Conservation (phyloP, 257 asterid genomes). For the Handroanthus guayacan region DNA sequence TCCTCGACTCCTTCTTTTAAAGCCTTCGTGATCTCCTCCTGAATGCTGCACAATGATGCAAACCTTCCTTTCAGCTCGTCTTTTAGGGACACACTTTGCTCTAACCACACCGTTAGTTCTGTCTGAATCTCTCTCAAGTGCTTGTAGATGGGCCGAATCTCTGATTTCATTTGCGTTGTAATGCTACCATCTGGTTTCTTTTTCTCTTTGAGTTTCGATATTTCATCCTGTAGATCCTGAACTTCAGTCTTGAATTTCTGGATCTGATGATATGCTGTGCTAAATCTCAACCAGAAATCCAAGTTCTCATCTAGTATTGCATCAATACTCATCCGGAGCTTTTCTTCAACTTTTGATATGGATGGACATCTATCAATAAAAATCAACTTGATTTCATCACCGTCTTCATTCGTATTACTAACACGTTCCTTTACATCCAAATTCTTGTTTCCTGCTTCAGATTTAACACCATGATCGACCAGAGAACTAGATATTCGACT, state of each 20-base stretch:
- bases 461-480: background rate
- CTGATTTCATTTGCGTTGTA: constrained; percentile 48
- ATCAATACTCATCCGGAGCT: constrained; percentile 56
- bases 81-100: constrained; percentile 47
- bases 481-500: background rate
- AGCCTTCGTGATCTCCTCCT: constrained; percentile 57
- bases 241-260: constrained; percentile 62
- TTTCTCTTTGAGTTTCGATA: constrained; percentile 43
- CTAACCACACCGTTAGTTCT: constrained; percentile 54
- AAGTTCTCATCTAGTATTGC: constrained; percentile 58
- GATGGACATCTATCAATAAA: constrained; percentile 39
- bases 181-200: constrained; percentile 39
- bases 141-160: constrained; percentile 57
- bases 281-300: constrained; percentile 75
- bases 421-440: constrained; percentile 17
- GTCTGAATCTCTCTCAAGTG: constrained; percentile 61
- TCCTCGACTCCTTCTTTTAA: constrained; percentile 55
- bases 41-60: constrained; percentile 48
- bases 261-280: constrained; percentile 58
- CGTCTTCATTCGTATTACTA: constrained; percentile 22
- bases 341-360: constrained; percentile 50
- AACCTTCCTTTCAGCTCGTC: constrained; percentile 55
- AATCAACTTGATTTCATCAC: constrained; percentile 37
- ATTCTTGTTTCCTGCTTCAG: constrained; percentile 25
- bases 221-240: constrained; percentile 55